Base-by-base conservation (phyloP, 78 protist species). In the Chrysochromulina parva region DNA sequence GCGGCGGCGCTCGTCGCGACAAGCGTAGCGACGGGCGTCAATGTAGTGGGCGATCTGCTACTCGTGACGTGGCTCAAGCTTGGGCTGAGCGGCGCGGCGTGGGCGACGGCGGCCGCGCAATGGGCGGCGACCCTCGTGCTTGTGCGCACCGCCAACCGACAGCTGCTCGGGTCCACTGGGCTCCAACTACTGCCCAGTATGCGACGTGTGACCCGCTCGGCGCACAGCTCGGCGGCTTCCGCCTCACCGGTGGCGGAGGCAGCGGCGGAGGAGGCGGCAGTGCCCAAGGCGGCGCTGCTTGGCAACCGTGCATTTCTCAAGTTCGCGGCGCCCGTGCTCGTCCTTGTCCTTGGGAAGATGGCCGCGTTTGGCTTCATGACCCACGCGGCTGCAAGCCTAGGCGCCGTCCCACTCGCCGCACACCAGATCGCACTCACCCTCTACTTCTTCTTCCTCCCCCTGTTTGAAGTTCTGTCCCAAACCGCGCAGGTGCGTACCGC, bases 351-450 rank as follows among this genome's bases (percentile, higher is more conserved):
- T 3, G 76, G 76, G 50, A 67, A 67, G 76, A 13, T 58, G 62
- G 62, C 62, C 62, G 24, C 62, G 62, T 67, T 67, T n/a, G 76
- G 76, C 76, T 67, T 67, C 48, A 67, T 67, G 76, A 67, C 76
- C 50, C 14, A 3, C 76, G 28, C 76, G 3, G 76, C 76, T 3
- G 76, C 76, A 48, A 11, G 76, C 9, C 11, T 67, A 3, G 76
- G 76, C 28, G 76, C 20, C 14, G 13, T 67, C 20, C 76, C 76
- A 14, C 76, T 67, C 48, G 76, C 76, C 16, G 2, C 9, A 9
- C 76, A 67, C 1, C 76, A 67, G 76, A 3, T 67, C 22, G 13
- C 76, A 3, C 76, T 67, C 76, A 10, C 76, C 22, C 5, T 48
- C 76, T 67, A 10, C 48, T 67, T 67, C 76, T 67, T 67, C 13